A percentile compares a stretch with the other conserved stretches of the same genome.
Evolutionary conservation across 2,329 filamentous ascomycete genomes (phyloP).

Genomic region (Botryosphaeria dothidea): DNA sequence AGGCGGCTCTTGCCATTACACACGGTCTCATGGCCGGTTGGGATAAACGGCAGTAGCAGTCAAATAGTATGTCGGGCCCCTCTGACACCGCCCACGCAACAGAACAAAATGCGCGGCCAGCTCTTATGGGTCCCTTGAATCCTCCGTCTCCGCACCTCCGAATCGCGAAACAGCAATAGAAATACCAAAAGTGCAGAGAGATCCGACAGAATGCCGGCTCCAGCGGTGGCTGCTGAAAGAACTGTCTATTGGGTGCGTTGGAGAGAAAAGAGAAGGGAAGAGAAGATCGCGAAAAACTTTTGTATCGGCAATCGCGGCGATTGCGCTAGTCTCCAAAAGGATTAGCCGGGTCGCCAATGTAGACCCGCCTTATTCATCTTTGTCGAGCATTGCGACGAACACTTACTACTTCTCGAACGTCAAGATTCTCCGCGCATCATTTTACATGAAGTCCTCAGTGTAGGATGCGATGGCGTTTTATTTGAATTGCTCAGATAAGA

Average conservation of each 20-base stretch:
- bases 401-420: too few relatives aligned
- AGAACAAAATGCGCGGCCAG: slow-evolving; percentile 18
- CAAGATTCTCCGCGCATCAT: too few relatives aligned
- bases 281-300: not conserved
- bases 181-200: not conserved
- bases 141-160: slow-evolving; percentile 17
- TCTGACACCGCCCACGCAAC: slow-evolving; percentile 21
- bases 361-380: too few relatives aligned
- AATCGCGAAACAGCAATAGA: slow-evolving; percentile 19
- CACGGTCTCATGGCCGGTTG: not conserved
- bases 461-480: too few relatives aligned
- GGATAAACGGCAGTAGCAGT: not conserved
- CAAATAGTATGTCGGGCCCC: slow-evolving; percentile 11
- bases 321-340: not conserved
- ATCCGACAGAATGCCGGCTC: slow-evolving; percentile 14
- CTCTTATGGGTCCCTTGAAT: slow-evolving; percentile 12
- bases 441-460: too few relatives aligned
- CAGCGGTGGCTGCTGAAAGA: slow-evolving; percentile 19
- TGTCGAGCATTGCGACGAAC: too few relatives aligned
- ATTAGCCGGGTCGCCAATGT: too few relatives aligned
- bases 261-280: not conserved
- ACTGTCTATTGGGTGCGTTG: slow-evolving; percentile 20
- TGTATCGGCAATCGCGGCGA: not conserved
- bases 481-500: too few relatives aligned
- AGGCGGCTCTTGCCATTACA: not conserved